Base-by-base conservation (phyloP, 2,329 filamentous ascomycete genomes). In the Leptographium galeiforme region DNA sequence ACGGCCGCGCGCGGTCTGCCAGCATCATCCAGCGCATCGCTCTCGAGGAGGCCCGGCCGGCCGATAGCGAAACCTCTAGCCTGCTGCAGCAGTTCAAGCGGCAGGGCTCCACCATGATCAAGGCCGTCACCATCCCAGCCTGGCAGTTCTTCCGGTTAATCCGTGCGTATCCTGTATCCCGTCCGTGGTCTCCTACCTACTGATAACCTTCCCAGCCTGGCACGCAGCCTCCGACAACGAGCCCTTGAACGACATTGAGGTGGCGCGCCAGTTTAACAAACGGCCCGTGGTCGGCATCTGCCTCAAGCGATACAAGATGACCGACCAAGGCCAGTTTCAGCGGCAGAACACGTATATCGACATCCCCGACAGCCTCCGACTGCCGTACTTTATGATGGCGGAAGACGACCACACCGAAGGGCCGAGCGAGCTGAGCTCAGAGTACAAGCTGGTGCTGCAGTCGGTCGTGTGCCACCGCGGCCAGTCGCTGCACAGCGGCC, bases 101-200 rank as follows among this genome's bases (percentile, higher is more conserved):
- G 60, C 64, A 74, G 63, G 67, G 72, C 60, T 77, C 76, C 13
- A 74, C 70, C 2, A 72, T 75, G 54, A 74, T 70, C 60, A 95
- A 91, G 63, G 90, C 95, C 61, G 86, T 97, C 14, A 84, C 91
- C 55, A 95, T 97, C 72, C 91, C 91, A 40, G 93, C 93, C 2
- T 97, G 90, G 89, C 91, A 96, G 63, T 95, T 97, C 63, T 97
- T 96, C 69, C 89, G 87, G 62, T 72, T 97, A 32, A 89, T 96
- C 61, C 90, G 86, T 89, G 72, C 70, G 85, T 61, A 2, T 14
- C 13, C 8, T 52, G 10, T 30, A 11, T 1, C 6, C 38, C 10
- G 4, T 41, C 7, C 18, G 1, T 19, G 6, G 10, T 44, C 1
- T 46, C 19, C 16, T 8, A 32, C 32, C 8, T n/a, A 4, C 8